These are phyloP conservation scores for Mucor indicus DNA, from an alignment of 371 early-diverging fungal genomes.

Conservation along the genomic window DNA sequence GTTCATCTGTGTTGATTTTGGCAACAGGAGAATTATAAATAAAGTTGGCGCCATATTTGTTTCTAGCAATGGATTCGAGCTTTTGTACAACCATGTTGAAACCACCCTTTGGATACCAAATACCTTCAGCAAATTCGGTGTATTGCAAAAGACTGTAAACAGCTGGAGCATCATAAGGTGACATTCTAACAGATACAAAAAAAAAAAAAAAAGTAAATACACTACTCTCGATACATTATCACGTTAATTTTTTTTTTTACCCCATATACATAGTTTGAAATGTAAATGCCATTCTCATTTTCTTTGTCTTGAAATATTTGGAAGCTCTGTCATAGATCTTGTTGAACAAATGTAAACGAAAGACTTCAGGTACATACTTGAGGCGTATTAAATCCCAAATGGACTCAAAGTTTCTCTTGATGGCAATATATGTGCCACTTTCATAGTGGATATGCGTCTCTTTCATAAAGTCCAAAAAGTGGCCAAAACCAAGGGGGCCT, in stretches of 20 bases:
- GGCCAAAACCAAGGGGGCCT: slow-evolving; percentile 39
- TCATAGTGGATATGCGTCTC: slow-evolving; percentile 59
- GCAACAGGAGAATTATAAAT: slow-evolving; percentile 44
- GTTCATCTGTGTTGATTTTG: slow-evolving; percentile 41
- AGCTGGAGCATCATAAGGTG: slow-evolving; percentile 66
- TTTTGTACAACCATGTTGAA: slow-evolving; percentile 58
- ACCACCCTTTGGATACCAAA: slow-evolving; percentile 67
- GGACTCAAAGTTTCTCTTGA: slow-evolving; percentile 52
- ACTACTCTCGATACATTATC: background rate
- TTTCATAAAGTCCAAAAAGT: slow-evolving; percentile 47
- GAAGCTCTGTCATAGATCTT: slow-evolving; percentile 49
- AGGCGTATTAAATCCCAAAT: slow-evolving; percentile 48
- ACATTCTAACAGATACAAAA: slow-evolving; percentile 45
- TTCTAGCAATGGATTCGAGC: slow-evolving; percentile 48
- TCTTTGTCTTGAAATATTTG: slow-evolving; percentile 53
- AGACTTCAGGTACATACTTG: slow-evolving; percentile 37
- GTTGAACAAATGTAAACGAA: slow-evolving; percentile 49
- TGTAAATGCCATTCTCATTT: slow-evolving; percentile 64
- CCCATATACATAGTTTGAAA: slow-evolving; percentile 65
- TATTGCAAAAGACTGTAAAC: slow-evolving; percentile 61
- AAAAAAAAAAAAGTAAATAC: slow-evolving; percentile 2
- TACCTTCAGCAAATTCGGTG: slow-evolving; percentile 63
- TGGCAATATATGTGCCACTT: slow-evolving; percentile 40
- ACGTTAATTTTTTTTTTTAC: slow-evolving; percentile 18
- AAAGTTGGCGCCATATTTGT: slow-evolving; percentile 49